These are phyloP conservation scores for Fusarium sarcochroum DNA, from an alignment of 2,329 filamentous ascomycete species.

Conservation along the genomic window DNA sequence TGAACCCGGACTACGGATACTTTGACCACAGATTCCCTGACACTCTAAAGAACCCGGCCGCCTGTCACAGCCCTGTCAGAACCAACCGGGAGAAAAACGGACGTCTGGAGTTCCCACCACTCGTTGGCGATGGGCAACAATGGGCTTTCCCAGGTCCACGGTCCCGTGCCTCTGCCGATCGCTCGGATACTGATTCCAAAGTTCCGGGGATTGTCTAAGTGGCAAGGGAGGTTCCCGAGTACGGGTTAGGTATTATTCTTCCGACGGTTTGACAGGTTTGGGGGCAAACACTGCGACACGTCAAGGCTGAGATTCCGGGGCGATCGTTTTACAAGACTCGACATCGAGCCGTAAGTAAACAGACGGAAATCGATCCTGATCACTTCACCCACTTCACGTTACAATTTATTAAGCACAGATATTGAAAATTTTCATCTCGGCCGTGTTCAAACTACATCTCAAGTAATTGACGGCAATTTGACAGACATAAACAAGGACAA, in stretches of 20 bases:
- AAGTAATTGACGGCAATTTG: conserved; percentile 17
- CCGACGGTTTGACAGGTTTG: conserved; percentile 41
- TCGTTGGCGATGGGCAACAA: conserved; percentile 26
- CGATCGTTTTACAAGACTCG: conserved; percentile 13
- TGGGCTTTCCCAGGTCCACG: conserved; percentile 37
- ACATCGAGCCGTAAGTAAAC: conserved; percentile 28
- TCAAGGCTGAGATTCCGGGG: conserved; percentile 22
- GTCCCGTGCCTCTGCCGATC: conserved; percentile 47
- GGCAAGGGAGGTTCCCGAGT: conserved; percentile 36
- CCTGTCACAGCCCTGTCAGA: conserved; percentile 45
- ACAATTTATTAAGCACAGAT: background rate
- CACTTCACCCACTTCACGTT: conserved; percentile 2
- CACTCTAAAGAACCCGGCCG: conserved; percentile 24
- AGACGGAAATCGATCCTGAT: conserved; percentile 5
- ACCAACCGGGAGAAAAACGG: conserved; percentile 42
- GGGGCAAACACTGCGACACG: no score
- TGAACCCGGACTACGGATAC: conserved; percentile 16
- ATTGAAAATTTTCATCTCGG: conserved; percentile 6
- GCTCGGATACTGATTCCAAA: conserved; percentile 42
- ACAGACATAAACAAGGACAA: conserved; percentile 25
- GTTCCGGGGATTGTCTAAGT: conserved; percentile 38
- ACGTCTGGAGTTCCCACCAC: conserved; percentile 39
- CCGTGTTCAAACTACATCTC: conserved; percentile 16
- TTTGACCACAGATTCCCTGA: background rate
- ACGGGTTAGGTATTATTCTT: conserved; percentile 24